These are phyloP conservation scores for Fusarium algeriense DNA, from an alignment of 2,329 filamentous ascomycete genomes.

Conservation along the genomic window DNA sequence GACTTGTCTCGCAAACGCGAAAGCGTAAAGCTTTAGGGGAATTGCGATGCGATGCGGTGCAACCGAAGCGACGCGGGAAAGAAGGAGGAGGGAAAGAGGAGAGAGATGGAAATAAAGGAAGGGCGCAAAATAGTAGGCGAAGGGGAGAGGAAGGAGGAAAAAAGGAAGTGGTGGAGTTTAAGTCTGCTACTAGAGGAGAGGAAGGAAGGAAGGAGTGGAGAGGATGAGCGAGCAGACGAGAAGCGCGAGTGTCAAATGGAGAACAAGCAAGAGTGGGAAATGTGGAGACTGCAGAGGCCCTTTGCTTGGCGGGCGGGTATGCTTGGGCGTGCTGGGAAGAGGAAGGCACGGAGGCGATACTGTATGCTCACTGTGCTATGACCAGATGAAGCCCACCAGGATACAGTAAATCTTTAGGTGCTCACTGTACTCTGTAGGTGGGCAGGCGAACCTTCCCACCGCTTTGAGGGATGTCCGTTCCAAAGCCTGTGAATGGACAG, in stretches of 20 bases:
- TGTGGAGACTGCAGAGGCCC: constrained; percentile 24
- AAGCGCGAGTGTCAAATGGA: constrained; percentile 37
- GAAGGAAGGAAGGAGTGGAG: constrained; percentile 47
- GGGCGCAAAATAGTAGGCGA: constrained; percentile 47
- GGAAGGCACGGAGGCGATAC: constrained; percentile 42
- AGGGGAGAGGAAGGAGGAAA: constrained; percentile 41
- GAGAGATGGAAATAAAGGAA: constrained; percentile 49
- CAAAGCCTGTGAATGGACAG: constrained; percentile 35
- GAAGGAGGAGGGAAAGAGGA: constrained; percentile 45
- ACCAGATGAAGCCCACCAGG: constrained; percentile 3
- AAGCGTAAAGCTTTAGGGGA: constrained; percentile 26
- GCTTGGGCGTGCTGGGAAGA: constrained; percentile 32
- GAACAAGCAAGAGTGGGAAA: constrained; percentile 25
- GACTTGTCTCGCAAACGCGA: constrained; percentile 43
- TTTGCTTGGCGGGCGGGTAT: constrained; percentile 43
- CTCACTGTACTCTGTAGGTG: constrained; percentile 5
- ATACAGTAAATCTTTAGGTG: constrained; percentile 8
- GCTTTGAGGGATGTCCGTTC: constrained; percentile 15
- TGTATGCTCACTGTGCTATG: constrained; percentile 25
- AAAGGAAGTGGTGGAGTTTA: constrained; percentile 50
- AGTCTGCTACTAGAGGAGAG: constrained; percentile 49
- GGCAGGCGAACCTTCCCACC: constrained; percentile 16
- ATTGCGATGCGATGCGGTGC: constrained; percentile 20
- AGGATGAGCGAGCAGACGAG: constrained; percentile 12
- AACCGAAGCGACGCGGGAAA: constrained; percentile 47